Evolutionary conservation across 257 asterid genomes (phyloP).

Genomic region (Nicotiana tomentosiformis): DNA sequence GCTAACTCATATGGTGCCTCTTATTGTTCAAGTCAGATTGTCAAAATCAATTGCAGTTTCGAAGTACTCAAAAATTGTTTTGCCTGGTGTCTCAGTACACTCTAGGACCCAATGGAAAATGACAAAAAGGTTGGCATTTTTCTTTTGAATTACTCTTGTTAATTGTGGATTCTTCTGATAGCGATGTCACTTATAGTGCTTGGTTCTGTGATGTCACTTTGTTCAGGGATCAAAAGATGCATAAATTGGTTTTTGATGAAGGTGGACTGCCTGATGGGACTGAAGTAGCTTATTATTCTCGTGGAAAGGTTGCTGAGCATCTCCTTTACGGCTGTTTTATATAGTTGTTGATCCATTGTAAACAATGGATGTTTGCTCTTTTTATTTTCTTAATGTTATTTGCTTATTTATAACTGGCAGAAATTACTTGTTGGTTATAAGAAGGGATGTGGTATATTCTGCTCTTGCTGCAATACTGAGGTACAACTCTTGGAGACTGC

Average conservation of each 20-base stretch:
- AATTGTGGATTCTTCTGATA: conserved; percentile 6
- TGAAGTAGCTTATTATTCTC: conserved; percentile 85
- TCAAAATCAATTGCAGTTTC: conserved; percentile 25
- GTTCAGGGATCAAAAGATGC: conserved; percentile 88
- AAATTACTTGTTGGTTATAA: conserved; percentile 87
- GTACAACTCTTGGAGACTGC: conserved; percentile 32
- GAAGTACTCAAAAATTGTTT: conserved; percentile 38
- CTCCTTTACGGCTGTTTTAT: background rate
- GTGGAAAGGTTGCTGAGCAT: conserved; percentile 69
- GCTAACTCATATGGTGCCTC: conserved; percentile 1
- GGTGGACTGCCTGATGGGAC: conserved; percentile 95
- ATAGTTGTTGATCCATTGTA: background rate
- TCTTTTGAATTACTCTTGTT: background rate
- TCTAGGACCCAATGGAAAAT: conserved; percentile 62
- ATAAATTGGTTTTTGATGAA: conserved; percentile 80
- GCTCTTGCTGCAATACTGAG: conserved; percentile 84
- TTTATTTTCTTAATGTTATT: conserved; percentile 13
- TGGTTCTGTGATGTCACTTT: conserved; percentile 16
- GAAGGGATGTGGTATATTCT: conserved; percentile 79
- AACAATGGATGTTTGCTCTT: background rate
- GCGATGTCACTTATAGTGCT: conserved; percentile 3
- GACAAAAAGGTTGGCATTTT: conserved; percentile 70
- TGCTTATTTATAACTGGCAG: conserved; percentile 33
- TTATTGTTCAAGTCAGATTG: conserved; percentile 38
- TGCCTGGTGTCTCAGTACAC: conserved; percentile 36